Evolutionary conservation across 345 rosid species (phyloP).

Genomic region (Eucalyptus rudis): DNA sequence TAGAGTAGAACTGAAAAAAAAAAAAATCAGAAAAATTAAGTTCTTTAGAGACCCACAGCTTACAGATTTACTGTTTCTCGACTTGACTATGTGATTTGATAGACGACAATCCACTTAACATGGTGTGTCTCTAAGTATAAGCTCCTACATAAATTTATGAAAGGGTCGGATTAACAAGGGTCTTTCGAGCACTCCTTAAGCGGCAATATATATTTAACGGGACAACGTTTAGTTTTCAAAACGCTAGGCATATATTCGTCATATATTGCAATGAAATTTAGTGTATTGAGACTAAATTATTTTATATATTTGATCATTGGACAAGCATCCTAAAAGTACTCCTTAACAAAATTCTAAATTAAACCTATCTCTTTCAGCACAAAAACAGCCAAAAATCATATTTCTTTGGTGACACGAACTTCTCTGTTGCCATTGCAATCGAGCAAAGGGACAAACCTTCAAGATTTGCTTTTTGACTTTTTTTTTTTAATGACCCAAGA

Average conservation of each 20-base stretch:
- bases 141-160: neutral
- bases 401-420: neutral
- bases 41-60: neutral
- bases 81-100: neutral
- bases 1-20: too few relatives aligned
- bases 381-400: neutral
- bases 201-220: neutral
- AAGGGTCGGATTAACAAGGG: neutral
- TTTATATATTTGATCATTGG: neutral
- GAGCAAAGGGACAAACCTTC: neutral
- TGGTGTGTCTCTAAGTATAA: neutral
- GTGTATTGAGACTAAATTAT: neutral
- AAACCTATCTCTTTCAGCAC: neutral
- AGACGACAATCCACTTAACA: neutral
- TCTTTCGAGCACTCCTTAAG: neutral
- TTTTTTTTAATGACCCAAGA: too few relatives aligned
- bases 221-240: neutral
- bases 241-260: neutral
- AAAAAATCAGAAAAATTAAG: too few relatives aligned
- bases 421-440: neutral
- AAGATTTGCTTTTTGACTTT: too few relatives aligned
- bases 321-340: neutral
- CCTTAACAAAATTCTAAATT: neutral
- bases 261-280: neutral
- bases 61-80: neutral